A percentile compares a stretch with the other conserved stretches of the same genome.
phyloP scores from a whole-genome alignment of 2,329 filamentous ascomycete genomes.

The Fusarium setosum region DNA sequence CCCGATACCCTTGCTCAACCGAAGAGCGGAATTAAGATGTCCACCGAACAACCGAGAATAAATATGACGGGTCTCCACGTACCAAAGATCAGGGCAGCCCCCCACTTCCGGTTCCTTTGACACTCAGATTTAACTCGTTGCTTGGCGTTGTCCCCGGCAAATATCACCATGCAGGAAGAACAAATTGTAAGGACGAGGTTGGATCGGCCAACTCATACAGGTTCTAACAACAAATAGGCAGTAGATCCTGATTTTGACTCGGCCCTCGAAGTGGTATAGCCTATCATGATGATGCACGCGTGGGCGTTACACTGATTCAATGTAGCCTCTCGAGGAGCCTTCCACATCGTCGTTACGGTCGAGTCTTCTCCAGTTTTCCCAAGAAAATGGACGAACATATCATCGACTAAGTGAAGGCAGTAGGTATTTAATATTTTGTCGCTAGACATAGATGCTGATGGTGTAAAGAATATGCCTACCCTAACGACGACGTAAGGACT shows the following conservation, averaged over 20 bases:
- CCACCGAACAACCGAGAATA: background rate
- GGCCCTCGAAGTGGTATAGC: slow-evolving; percentile 15
- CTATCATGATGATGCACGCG: too few relatives aligned
- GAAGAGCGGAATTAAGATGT: background rate
- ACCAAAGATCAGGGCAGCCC: background rate
- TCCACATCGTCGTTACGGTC: slow-evolving; percentile 22
- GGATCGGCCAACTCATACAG: too few relatives aligned
- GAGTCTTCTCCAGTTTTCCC: slow-evolving; percentile 14
- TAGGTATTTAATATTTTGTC: background rate
- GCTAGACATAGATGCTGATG: accelerated
- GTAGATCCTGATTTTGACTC: slow-evolving; percentile 21
- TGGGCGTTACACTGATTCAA: background rate
- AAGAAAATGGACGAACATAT: slow-evolving; percentile 28
- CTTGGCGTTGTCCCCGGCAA: background rate
- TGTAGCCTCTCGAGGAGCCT: slow-evolving; percentile 20
- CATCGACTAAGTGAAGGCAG: slow-evolving; percentile 28
- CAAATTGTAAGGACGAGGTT: slow-evolving; percentile 13
- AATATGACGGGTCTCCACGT: background rate
- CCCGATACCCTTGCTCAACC: background rate
- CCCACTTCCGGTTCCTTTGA: background rate
- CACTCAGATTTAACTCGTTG: background rate
- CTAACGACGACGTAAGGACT: slow-evolving; percentile 27
- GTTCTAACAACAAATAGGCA: background rate
- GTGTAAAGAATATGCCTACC: slow-evolving; percentile 14
- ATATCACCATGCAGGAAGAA: slow-evolving; percentile 1